These are phyloP conservation scores for Sugiyamaella castrensis DNA, from an alignment of 1,139 yeast species.

Conservation along the genomic window DNA sequence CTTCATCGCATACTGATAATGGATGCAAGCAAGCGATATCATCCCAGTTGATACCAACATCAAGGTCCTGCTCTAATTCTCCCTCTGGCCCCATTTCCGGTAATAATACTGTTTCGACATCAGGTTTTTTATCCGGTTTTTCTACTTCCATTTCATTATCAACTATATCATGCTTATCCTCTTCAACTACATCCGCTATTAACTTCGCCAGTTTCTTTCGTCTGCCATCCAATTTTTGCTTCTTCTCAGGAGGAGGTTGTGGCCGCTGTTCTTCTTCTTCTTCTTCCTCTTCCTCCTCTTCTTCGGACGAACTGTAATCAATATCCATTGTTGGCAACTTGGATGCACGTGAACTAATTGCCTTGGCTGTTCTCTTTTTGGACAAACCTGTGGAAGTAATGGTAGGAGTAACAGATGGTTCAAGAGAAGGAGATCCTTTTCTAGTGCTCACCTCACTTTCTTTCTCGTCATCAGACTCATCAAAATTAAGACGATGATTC, in stretches of 20 bases:
- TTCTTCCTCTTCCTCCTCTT: conserved; percentile 20
- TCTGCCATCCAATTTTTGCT: conserved; percentile 1
- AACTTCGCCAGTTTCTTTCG: conserved; percentile 6
- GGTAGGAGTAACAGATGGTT: conserved; percentile 29
- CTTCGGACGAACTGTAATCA: conserved; percentile 30
- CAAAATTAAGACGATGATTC: conserved; percentile 67
- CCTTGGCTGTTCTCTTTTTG: conserved; percentile 7
- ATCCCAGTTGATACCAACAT: conserved; percentile 34
- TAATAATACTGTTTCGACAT: conserved; percentile 3
- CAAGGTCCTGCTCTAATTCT: conserved; percentile 38
- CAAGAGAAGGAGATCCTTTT: conserved; percentile 41
- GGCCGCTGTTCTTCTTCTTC: conserved; percentile 20
- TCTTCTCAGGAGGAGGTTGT: conserved; percentile 6
- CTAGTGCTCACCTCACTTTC: conserved; percentile 40
- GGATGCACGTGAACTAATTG: conserved; percentile 21
- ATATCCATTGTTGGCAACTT: conserved; percentile 3
- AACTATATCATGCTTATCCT: neutral
- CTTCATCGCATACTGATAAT: conserved; percentile 51
- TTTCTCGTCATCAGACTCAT: conserved; percentile 44
- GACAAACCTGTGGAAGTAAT: conserved; percentile 11
- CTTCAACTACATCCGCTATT: neutral
- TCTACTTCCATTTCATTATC: conserved; percentile 6
- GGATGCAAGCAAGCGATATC: conserved; percentile 38
- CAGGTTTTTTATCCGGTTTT: conserved; percentile 5
- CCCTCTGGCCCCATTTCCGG: conserved; percentile 1